Percentiles rank a stretch among this genome's conserved stretches.
Evolutionary conservation across 331 rosid species (phyloP).

Genomic region (Stylosanthes scabra): DNA sequence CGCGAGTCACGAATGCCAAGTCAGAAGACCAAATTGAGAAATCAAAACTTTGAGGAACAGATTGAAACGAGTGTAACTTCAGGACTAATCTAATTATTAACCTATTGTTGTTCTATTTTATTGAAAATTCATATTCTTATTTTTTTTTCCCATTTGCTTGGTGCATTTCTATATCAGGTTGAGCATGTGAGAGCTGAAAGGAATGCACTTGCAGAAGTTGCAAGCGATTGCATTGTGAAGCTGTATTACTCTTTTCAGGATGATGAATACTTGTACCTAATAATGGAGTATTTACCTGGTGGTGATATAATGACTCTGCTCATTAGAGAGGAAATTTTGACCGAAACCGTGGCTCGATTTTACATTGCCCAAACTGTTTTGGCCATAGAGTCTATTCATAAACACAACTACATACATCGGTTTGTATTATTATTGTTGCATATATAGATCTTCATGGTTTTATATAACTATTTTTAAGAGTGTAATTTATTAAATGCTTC

Average conservation of each 20-base stretch:
- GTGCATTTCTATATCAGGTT: conserved; percentile 59
- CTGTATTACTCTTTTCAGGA: conserved; percentile 69
- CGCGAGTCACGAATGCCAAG: no score
- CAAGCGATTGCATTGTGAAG: conserved; percentile 59
- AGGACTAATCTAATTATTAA: no score
- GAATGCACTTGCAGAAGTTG: conserved; percentile 65
- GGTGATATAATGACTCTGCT: conserved; percentile 70
- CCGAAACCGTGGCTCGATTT: conserved; percentile 66
- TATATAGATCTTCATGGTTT: neutral
- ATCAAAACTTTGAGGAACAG: no score
- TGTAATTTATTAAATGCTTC: conserved; percentile 34
- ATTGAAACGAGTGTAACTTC: no score
- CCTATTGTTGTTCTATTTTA: no score
- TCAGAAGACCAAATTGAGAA: no score
- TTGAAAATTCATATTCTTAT: no score
- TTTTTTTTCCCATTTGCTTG: no score
- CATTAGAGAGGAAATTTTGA: conserved; percentile 67
- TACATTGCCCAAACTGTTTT: conserved; percentile 59
- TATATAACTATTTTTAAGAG: conserved; percentile 26
- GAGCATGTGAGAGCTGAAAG: conserved; percentile 85
- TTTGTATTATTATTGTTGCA: conserved; percentile 40
- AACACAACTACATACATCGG: conserved; percentile 56
- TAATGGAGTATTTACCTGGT: conserved; percentile 68
- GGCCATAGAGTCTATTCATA: conserved; percentile 65
- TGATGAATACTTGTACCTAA: conserved; percentile 58